phyloP scores from a whole-genome alignment of 78 protist species.

The Paulinella micropora region DNA sequence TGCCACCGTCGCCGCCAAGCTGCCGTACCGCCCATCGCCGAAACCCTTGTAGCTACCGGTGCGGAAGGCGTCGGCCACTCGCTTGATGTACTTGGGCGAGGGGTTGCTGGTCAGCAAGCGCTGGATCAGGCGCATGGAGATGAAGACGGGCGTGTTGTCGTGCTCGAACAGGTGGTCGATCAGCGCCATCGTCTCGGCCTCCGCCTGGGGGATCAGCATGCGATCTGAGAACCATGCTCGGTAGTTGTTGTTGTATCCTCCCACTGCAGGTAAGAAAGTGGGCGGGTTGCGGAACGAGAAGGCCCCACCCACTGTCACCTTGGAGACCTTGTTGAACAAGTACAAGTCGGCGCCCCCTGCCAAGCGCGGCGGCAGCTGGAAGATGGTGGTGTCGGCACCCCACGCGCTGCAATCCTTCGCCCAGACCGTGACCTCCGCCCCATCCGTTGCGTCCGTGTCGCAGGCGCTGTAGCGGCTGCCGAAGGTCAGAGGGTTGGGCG shows the following conservation, averaged over 20 bases:
- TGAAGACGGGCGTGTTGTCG: background rate
- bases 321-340: background rate
- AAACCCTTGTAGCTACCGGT: background rate
- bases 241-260: no score
- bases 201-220: background rate
- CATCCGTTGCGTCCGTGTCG: no score
- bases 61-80: background rate
- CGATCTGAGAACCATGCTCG: background rate
- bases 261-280: no score
- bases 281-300: conserved; percentile 4
- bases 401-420: background rate
- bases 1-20: background rate
- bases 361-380: background rate
- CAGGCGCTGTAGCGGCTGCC: background rate
- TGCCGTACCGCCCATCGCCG: background rate
- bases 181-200: background rate
- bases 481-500: background rate
- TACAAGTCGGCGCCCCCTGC: background rate
- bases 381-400: background rate
- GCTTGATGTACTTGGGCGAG: background rate
- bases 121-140: background rate
- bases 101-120: conserved; percentile 9
- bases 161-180: conserved; percentile 1
- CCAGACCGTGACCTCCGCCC: no score
- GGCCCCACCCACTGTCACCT: background rate